Evolutionary conservation across 2,329 filamentous ascomycete genomes (phyloP).

Genomic region (Clonostachys sp.): DNA sequence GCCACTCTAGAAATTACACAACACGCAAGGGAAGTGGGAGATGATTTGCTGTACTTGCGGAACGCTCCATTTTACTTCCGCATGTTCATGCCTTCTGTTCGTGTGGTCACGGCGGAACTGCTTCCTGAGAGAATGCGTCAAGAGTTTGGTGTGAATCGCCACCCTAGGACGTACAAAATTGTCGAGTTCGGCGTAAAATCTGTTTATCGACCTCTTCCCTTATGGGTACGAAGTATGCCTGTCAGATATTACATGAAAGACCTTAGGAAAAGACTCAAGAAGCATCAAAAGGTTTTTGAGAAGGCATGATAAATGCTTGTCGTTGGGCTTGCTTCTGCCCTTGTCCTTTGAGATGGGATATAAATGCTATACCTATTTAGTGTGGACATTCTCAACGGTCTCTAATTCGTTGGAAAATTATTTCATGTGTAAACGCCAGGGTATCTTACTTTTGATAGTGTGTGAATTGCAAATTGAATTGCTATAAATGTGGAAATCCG

Average conservation of each 20-base stretch:
- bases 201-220: constrained; percentile 19
- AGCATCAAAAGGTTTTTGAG: constrained; percentile 7
- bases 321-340: too few species aligned
- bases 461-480: too few species aligned
- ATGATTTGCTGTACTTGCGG: constrained; percentile 10
- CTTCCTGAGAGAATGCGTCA: constrained; percentile 11
- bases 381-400: too few species aligned
- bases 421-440: too few species aligned
- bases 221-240: constrained; percentile 16
- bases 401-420: too few species aligned
- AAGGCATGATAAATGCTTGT: constrained; percentile 3
- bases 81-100: constrained; percentile 10
- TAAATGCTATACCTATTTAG: too few species aligned
- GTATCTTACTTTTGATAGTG: too few species aligned
- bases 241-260: constrained; percentile 11
- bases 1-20: constrained; percentile 19
- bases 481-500: too few species aligned
- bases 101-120: constrained; percentile 11
- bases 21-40: constrained; percentile 12
- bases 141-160: constrained; percentile 9
- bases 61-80: constrained; percentile 9
- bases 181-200: constrained; percentile 13
- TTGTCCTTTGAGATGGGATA: too few species aligned
- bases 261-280: constrained; percentile 7
- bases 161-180: constrained; percentile 6